Evolutionary conservation across 2,329 filamentous ascomycete genomes (phyloP), one percentile per base, ranked within the genome.

Genomic region (Whalleya microplaca): DNA sequence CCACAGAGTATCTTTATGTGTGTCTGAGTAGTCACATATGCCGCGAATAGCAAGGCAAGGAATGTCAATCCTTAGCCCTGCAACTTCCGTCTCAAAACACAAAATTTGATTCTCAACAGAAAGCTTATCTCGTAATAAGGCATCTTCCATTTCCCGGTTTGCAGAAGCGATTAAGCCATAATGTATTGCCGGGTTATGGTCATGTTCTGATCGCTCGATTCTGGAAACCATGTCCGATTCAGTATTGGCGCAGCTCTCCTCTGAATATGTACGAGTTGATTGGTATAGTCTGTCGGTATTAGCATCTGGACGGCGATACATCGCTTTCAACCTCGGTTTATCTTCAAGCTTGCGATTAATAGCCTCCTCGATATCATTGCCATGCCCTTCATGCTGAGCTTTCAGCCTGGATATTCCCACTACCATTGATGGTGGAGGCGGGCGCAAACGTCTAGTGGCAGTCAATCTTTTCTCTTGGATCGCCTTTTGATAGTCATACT

Each of bases 141-240:
- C 70, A 47, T 72, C 48, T 23, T 70, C 69, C 55, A 75, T 70
- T 10, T 73, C 1, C n/a, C 56, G 54, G 44, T 73, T 71, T 0
- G 44, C 70, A 0, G 69, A 74, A 1, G 70, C 73, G 50, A 76
- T 73, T 0, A 69, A 27, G 0, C 74, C 75, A 27, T 72, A 73
- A 51, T 75, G 72, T 2, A 75, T 56, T 10, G 47, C 40, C 7
- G 68, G 65, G 41, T 64, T 64, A 47, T n/a, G n/a, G n/a, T 68
- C 59, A 1, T 65, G 40, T 51, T 65, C 51, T 9, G 29, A 4
- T 29, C 43, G 45, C 18, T 46, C 41, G 6, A 1, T 14, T 23
- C 53, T 32, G 18, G 7, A 41, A 19, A 58, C 21, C 23, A 56
- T n/a, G 5, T 51, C 23, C 8, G 41, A 32, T n/a, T 51, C 21